A percentile compares a stretch with the other conserved stretches of the same genome.
phyloP scores from a whole-genome alignment of 306 rosid genomes.

The Purshia tridentata region DNA sequence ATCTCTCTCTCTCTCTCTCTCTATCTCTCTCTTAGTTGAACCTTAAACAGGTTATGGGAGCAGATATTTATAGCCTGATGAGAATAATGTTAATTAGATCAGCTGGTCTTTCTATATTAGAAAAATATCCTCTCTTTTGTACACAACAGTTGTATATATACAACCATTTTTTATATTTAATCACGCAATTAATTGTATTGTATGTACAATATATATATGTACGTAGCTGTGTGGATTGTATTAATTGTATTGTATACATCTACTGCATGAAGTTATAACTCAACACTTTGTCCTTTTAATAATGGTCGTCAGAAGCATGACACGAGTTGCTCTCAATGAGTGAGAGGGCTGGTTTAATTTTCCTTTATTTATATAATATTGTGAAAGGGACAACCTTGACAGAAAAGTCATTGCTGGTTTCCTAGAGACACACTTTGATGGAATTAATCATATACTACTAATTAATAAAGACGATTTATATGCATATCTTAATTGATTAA shows the following conservation, averaged over 20 bases:
- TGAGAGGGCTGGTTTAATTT: neutral
- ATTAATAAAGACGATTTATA: neutral
- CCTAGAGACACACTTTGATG: constrained; percentile 28
- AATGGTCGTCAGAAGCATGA: constrained; percentile 1
- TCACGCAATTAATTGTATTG: neutral
- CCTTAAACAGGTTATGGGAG: neutral
- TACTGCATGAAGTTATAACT: neutral
- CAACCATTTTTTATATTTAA: neutral
- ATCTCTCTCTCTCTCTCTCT: neutral
- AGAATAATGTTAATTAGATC: neutral
- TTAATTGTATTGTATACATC: neutral
- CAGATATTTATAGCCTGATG: constrained; percentile 6
- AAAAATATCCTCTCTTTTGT: constrained; percentile 8
- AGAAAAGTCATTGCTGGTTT: constrained; percentile 28
- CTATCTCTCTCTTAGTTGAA: neutral
- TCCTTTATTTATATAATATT: neutral
- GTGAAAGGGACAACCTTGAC: constrained; percentile 24
- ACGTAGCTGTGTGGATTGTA: neutral
- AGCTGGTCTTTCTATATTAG: neutral
- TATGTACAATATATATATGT: neutral
- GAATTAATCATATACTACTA: neutral
- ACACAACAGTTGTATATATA: neutral
- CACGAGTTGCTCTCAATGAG: constrained; percentile 6
- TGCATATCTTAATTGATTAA: neutral
- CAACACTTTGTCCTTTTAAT: constrained; percentile 1